Evolutionary conservation across 352 stramenopile genomes (phyloP), one percentile per base, ranked within the genome.

Genomic region (Blastocystis sp.): DNA sequence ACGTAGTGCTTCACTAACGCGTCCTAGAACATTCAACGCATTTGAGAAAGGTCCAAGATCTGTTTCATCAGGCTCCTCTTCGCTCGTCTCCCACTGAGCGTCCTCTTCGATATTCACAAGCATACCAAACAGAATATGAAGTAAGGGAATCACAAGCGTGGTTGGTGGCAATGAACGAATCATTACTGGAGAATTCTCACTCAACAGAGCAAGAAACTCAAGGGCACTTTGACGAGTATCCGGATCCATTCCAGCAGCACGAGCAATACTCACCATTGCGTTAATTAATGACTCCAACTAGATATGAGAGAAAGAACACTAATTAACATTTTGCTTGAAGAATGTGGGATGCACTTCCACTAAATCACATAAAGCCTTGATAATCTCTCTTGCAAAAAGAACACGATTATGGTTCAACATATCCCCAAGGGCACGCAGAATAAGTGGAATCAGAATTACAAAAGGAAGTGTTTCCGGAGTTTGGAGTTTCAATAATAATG

Each of bases 201-300:
- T 89, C n/a, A 89, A 56, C 1, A 89, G 53, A 22, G 66, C 44
- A n/a, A 89, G 66, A 35, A 89, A 89, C 44, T 89, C 78, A 24
- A 89, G 33, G 24, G 78, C 37, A 33, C 40, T 51, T 30, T 89
- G 60, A 15, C 78, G 78, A 27, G 66, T 89, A 33, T 89, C 78
- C 19, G 33, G 44, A 40, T 76, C 44, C 4, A 89, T 58, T 35
- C 33, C 42, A 17, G 24, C 48, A 35, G 60, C 56, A 19, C 78
- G 60, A 7, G 78, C 78, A 62, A 89, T 89, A 1, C 53, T 76
- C 9, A 89, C 62, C 78, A 89, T 89, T 33, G 78, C 78, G 15
- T 76, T 48, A 24, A 89, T 89, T 13, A 89, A 30, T 22, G 78
- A 89, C 27, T 89, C 78, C 44, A 89, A 44, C 78, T 89, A 89